Evolutionary conservation across 164 flowering plant genomes (phyloP), one percentile per base, ranked within the genome.

Genomic region (Santalum album): DNA sequence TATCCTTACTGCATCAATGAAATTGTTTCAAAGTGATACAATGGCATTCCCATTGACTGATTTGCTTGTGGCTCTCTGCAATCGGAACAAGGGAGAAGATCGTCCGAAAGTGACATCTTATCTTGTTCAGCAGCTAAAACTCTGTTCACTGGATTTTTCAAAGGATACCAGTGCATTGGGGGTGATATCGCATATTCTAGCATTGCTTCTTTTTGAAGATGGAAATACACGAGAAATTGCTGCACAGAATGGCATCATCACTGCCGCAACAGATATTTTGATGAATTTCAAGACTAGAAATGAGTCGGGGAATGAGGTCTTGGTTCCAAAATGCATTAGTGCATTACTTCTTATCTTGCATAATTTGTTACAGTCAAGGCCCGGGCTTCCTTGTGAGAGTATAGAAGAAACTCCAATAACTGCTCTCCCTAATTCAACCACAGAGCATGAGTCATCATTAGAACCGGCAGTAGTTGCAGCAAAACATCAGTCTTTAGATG

Each of bases 121-220:
- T 75, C 85, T 91, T 49, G 69, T 81, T 60, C 85, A 84, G 75
- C 90, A 82, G 66, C 73, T 91, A 25, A 85, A 82, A 60, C 78
- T 78, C 60, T 81, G 79, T 54, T 75, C 78, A 7, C 53, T 75
- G 54, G 87, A 81, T 38, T 70, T 77, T 52, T 74, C 76, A 0
- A 82, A 71, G 67, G 89, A 91, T 50, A 65, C 61, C 19, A 63
- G 73, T 70, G 76, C 77, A 22, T 56, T 86, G 54, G 75, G 75
- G 67, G 69, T 78, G 58, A 56, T 86, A 45, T 75, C 86, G 12
- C 96, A 84, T 71, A 76, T 79, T 70, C 57, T 91, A 44, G 88
- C 85, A 12, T 66, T 88, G 69, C 77, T 91, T 65, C 88, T 91
- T 53, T 70, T 57, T 60, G 95, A 91, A 72, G 98, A 91, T 77